These are phyloP conservation scores for Ogataea hybrid DNA, from an alignment of 1,139 yeast genomes.

Conservation along the genomic window DNA sequence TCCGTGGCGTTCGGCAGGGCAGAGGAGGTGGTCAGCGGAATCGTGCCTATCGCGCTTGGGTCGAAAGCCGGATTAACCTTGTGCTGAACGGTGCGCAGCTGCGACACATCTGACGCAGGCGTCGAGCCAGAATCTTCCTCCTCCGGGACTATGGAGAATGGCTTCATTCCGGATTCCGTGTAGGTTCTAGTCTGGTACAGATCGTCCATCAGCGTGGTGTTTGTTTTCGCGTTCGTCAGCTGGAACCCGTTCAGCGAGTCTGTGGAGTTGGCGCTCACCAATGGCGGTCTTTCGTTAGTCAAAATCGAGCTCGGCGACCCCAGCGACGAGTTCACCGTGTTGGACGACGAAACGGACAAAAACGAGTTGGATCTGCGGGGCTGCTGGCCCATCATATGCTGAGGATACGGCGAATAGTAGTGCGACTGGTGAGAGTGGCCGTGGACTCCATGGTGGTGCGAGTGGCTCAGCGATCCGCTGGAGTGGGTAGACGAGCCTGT, in stretches of 20 bases:
- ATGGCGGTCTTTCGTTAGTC: conserved; percentile 26
- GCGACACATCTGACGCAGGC: conserved; percentile 6
- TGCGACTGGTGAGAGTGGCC: conserved; percentile 26
- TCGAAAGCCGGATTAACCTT: conserved; percentile 3
- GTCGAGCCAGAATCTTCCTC: conserved; percentile 5
- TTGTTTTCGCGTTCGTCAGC: conserved; percentile 30
- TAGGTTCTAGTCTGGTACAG: conserved; percentile 31
- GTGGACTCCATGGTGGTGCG: conserved; percentile 24
- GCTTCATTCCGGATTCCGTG: conserved; percentile 20
- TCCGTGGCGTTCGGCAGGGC: background rate
- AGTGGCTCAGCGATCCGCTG: conserved; percentile 10
- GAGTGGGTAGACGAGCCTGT: conserved; percentile 31
- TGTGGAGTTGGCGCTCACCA: conserved; percentile 24
- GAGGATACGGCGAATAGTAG: conserved; percentile 32
- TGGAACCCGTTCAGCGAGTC: conserved; percentile 29
- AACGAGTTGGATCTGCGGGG: conserved; percentile 30
- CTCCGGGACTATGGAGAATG: conserved; percentile 2
- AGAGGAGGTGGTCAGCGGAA: conserved; percentile 11
- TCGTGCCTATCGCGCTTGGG: conserved; percentile 9
- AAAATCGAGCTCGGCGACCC: conserved; percentile 25
- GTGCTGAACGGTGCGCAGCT: background rate
- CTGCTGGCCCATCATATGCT: conserved; percentile 7
- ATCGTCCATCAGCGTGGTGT: conserved; percentile 33
- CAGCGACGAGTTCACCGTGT: conserved; percentile 24
- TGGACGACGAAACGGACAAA: conserved; percentile 28